Evolutionary conservation across 192 early-diverging fungal genomes (phyloP).

Genomic region (Coemansia sp.): DNA sequence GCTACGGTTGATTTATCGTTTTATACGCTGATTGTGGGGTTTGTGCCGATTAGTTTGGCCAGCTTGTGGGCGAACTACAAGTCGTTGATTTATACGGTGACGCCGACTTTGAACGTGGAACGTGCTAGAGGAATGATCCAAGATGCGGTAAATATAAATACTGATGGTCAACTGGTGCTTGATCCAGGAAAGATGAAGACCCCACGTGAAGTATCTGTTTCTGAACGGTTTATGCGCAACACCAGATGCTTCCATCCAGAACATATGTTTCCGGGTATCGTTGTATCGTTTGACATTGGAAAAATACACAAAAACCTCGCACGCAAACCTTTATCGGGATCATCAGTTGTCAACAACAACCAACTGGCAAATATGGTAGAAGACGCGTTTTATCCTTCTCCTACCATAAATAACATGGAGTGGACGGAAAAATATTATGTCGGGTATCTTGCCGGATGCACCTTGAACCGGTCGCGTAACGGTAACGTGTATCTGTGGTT

Average conservation of each 20-base stretch:
- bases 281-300: slow-evolving; percentile 16
- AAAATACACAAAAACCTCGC: slow-evolving; percentile 8
- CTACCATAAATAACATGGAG: not conserved
- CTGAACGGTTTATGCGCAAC: slow-evolving; percentile 45
- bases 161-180: slow-evolving; percentile 9
- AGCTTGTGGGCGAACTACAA: slow-evolving; percentile 73
- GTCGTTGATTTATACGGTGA: slow-evolving; percentile 50
- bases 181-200: slow-evolving; percentile 19
- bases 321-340: too few species aligned
- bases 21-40: slow-evolving; percentile 56
- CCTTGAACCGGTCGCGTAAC: not conserved
- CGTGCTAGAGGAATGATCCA: slow-evolving; percentile 27
- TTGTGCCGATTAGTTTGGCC: slow-evolving; percentile 68
- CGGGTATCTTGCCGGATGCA: slow-evolving; percentile 18
- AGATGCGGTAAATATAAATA: slow-evolving; percentile 8
- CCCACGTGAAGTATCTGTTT: slow-evolving; percentile 29
- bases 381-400: slow-evolving; percentile 16
- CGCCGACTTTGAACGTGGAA: slow-evolving; percentile 40
- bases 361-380: slow-evolving; percentile 14
- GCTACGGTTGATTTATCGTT: slow-evolving; percentile 32
- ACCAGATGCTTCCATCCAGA: slow-evolving; percentile 10
- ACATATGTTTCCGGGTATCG: slow-evolving; percentile 21
- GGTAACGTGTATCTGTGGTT: slow-evolving; percentile 36
- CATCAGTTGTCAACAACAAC: too few species aligned
- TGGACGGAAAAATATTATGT: slow-evolving; percentile 27